Conservation (phyloP, 129 eudicot genomes). For the Helianthus tuberosus region DNA sequence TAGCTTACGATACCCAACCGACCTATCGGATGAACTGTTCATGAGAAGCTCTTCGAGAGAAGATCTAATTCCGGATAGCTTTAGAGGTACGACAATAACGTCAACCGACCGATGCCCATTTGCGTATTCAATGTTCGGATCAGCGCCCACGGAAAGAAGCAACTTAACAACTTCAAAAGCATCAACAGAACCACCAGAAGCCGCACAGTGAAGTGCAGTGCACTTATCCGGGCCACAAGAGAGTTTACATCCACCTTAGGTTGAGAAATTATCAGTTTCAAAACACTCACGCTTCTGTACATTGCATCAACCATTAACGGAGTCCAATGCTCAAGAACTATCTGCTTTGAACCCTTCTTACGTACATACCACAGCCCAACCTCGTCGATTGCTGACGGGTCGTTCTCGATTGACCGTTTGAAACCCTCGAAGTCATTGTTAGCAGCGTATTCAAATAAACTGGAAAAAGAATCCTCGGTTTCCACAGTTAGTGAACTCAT, state of each 20-base stretch:
- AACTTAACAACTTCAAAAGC: constrained; percentile 60
- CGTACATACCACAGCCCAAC: constrained; percentile 86
- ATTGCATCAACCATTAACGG: constrained; percentile 92
- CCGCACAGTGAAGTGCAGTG: constrained; percentile 88
- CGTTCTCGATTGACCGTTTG: constrained; percentile 49
- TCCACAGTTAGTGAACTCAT: constrained; percentile 55
- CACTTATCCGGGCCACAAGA: constrained; percentile 66
- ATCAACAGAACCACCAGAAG: constrained; percentile 73
- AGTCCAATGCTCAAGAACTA: constrained; percentile 65
- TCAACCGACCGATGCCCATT: constrained; percentile 72
- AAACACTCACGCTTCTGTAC: constrained; percentile 68
- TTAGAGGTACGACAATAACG: constrained; percentile 64
- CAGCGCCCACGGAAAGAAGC: constrained; percentile 74
- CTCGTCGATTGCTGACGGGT: constrained; percentile 57
- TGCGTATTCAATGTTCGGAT: constrained; percentile 59
- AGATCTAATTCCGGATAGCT: constrained; percentile 44
- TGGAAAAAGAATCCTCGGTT: constrained; percentile 62
- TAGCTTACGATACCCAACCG: constrained; percentile 45
- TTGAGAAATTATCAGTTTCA: constrained; percentile 52
- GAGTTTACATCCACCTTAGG: constrained; percentile 64
- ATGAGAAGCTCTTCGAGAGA: constrained; percentile 59
- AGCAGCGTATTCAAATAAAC: constrained; percentile 80
- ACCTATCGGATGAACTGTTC: constrained; percentile 50
- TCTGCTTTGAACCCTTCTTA: constrained; percentile 63
- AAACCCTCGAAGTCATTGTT: constrained; percentile 73